Evolutionary conservation across 495 filamentous ascomycete genomes (phyloP).

Genomic region (Clavariopsis aquatica): DNA sequence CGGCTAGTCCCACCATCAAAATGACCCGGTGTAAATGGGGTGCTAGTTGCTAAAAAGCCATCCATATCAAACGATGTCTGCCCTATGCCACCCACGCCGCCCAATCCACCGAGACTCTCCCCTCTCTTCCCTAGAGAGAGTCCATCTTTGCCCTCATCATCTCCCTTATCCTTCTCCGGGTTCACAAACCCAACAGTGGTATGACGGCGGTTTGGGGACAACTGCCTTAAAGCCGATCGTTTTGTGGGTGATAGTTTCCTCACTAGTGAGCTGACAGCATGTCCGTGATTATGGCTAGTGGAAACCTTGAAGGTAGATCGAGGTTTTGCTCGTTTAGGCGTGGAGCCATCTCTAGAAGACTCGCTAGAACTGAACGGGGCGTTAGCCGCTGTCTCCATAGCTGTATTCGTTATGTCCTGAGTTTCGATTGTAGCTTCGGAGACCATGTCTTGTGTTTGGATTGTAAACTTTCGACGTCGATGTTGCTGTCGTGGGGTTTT

Average conservation of each 20-base stretch:
- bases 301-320: slow-evolving; percentile 30
- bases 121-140: not conserved
- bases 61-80: slow-evolving; percentile 20
- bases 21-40: slow-evolving; percentile 23
- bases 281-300: slow-evolving; percentile 1
- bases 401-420: slow-evolving; percentile 13
- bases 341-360: slow-evolving; percentile 39
- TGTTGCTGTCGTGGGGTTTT: slow-evolving; percentile 1
- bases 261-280: not conserved
- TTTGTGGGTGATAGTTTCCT: slow-evolving; percentile 13
- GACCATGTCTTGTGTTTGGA: not conserved
- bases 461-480: slow-evolving; percentile 19
- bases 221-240: slow-evolving; percentile 19
- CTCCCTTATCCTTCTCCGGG: slow-evolving; percentile 7
- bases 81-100: not conserved
- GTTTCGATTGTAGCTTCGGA: not conserved
- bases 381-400: slow-evolving; percentile 20
- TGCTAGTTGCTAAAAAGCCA: slow-evolving; percentile 1
- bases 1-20: slow-evolving; percentile 14
- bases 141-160: not conserved
- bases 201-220: slow-evolving; percentile 32
- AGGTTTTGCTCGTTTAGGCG: slow-evolving; percentile 42
- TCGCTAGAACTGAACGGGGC: slow-evolving; percentile 39
- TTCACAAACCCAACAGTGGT: slow-evolving; percentile 28
- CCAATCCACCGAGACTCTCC: slow-evolving; percentile 10